These are phyloP conservation scores for Arctium minus DNA, from an alignment of 129 eudicot species.

Conservation along the genomic window DNA sequence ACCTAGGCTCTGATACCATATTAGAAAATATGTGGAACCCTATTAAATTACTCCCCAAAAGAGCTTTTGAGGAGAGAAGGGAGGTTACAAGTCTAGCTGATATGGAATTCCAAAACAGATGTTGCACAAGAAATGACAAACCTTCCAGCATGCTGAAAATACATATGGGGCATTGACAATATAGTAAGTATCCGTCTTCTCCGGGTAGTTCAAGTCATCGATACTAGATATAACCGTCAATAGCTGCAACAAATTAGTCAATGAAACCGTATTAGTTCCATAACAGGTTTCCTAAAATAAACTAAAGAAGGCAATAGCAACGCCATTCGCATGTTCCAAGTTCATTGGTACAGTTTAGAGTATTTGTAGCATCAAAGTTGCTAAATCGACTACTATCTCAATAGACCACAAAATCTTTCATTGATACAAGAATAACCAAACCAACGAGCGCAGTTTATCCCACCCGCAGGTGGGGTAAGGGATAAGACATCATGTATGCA, in stretches of 20 bases:
- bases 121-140: slow-evolving; percentile 8
- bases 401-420: not conserved
- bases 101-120: too few relatives aligned
- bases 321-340: not conserved
- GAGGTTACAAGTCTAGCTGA: not conserved
- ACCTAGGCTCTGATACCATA: too few relatives aligned
- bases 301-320: not conserved
- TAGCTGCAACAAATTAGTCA: slow-evolving; percentile 46
- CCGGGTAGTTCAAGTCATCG: slow-evolving; percentile 97
- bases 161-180: slow-evolving; percentile 93
- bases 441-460: not conserved
- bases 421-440: not conserved
- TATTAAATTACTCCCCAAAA: too few relatives aligned
- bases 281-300: not conserved
- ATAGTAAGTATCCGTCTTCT: slow-evolving; percentile 94
- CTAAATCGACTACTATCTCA: not conserved
- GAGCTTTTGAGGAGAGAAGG: too few relatives aligned
- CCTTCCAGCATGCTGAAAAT: slow-evolving; percentile 99
- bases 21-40: too few relatives aligned
- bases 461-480: not conserved
- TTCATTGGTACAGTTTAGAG: not conserved
- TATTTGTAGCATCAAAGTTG: not conserved
- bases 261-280: not conserved
- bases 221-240: slow-evolving; percentile 82
- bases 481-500: not conserved